Conservation (phyloP, 2,329 filamentous ascomycete species). For the Didymella exigua region DNA sequence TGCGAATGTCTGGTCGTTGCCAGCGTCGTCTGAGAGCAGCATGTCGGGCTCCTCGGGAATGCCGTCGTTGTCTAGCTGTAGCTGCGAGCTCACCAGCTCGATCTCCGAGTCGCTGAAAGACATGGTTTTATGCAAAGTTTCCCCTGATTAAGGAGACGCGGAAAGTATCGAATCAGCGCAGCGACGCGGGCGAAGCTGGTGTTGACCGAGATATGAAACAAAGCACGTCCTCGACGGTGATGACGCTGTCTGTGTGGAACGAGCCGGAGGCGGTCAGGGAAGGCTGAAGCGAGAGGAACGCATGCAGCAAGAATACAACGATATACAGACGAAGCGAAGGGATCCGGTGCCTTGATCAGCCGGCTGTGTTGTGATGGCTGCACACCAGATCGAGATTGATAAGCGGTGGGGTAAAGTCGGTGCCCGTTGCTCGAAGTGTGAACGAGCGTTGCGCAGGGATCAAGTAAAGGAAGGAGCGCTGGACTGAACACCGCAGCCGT, state of each 20-base stretch:
- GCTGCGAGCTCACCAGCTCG: slow-evolving; percentile 37
- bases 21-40: slow-evolving; percentile 48
- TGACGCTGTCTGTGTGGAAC: slow-evolving; percentile 26
- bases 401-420: slow-evolving; percentile 14
- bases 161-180: slow-evolving; percentile 27
- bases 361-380: slow-evolving; percentile 4
- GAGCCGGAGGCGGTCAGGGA: slow-evolving; percentile 27
- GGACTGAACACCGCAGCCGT: slow-evolving; percentile 18
- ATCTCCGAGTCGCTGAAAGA: slow-evolving; percentile 43
- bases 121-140: slow-evolving; percentile 25
- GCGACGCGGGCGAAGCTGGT: slow-evolving; percentile 17
- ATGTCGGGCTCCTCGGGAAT: slow-evolving; percentile 51
- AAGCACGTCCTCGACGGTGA: slow-evolving; percentile 34
- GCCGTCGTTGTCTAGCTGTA: slow-evolving; percentile 44
- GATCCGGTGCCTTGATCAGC: slow-evolving; percentile 17
- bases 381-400: slow-evolving; percentile 15
- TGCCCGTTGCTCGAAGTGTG: background rate
- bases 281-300: slow-evolving; percentile 17
- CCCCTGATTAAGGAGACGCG: slow-evolving; percentile 21
- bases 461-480: slow-evolving; percentile 6
- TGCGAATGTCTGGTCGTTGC: slow-evolving; percentile 56
- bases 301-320: slow-evolving; percentile 25
- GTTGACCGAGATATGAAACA: slow-evolving; percentile 35
- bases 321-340: slow-evolving; percentile 29
- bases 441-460: slow-evolving; percentile 22